Conservation (phyloP, 2,329 filamentous ascomycete genomes). For the Verticillium tricorpus region DNA sequence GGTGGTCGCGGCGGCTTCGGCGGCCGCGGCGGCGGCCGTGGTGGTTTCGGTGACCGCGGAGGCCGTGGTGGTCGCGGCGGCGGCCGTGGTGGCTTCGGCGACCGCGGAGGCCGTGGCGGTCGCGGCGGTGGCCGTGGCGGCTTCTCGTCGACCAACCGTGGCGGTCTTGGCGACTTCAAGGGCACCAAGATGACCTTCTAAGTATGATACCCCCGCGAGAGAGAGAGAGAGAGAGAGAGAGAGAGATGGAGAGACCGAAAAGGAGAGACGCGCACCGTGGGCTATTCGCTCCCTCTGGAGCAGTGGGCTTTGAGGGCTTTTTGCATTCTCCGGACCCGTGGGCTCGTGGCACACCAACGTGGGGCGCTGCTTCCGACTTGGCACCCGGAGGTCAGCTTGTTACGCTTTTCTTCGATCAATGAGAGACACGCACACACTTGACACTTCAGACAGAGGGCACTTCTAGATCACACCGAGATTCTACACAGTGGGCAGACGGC, state of each 20-base stretch:
- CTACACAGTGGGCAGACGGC: slow-evolving; percentile 17
- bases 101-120: slow-evolving; percentile 49
- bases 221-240: slow-evolving; percentile 5
- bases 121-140: slow-evolving; percentile 50
- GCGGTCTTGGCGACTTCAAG: slow-evolving; percentile 42
- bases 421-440: background rate
- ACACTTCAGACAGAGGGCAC: slow-evolving; percentile 20
- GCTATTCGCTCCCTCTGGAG: slow-evolving; percentile 24
- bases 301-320: slow-evolving; percentile 52
- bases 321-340: slow-evolving; percentile 26
- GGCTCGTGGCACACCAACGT: slow-evolving; percentile 22
- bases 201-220: slow-evolving; percentile 18
- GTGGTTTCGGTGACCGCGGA: slow-evolving; percentile 32
- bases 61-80: slow-evolving; percentile 37
- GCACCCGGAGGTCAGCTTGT: slow-evolving; percentile 5
- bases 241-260: background rate
- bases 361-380: slow-evolving; percentile 3
- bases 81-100: slow-evolving; percentile 44
- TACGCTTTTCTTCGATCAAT: slow-evolving; percentile 16
- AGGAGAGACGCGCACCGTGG: background rate
- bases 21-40: slow-evolving; percentile 43
- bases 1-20: slow-evolving; percentile 47
- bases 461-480: slow-evolving; percentile 14
- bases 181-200: slow-evolving; percentile 77
- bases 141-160: slow-evolving; percentile 37